These are phyloP conservation scores for Chytriomyces confervae DNA, from an alignment of 192 early-diverging fungal genomes.

Conservation along the genomic window DNA sequence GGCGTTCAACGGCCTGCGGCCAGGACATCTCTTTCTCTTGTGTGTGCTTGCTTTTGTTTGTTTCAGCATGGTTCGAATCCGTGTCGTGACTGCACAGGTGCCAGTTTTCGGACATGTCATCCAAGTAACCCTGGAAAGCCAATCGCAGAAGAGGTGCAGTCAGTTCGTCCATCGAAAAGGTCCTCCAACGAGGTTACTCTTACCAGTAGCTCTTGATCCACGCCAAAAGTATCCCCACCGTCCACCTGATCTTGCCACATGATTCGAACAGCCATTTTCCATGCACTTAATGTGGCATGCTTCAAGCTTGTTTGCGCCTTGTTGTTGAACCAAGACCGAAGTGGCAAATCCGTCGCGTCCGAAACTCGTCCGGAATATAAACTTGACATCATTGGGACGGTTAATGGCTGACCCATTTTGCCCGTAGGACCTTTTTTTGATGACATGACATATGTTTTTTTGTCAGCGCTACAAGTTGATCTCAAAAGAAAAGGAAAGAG, in stretches of 20 bases:
- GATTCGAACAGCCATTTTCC: slow-evolving; percentile 23
- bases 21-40: slow-evolving; percentile 12
- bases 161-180: too few species aligned
- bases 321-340: slow-evolving; percentile 16
- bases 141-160: neutral
- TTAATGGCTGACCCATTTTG: neutral
- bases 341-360: neutral
- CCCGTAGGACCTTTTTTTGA: neutral
- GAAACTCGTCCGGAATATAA: slow-evolving; percentile 24
- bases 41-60: too few species aligned
- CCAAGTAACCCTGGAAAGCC: slow-evolving; percentile 9
- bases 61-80: too few species aligned
- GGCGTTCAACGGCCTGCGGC: slow-evolving; percentile 17
- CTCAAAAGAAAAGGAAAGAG: neutral
- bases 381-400: neutral
- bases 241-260: slow-evolving; percentile 34
- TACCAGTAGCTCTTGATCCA: slow-evolving; percentile 18
- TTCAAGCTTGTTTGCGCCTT: neutral
- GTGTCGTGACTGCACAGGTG: neutral
- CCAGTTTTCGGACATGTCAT: slow-evolving; percentile 32
- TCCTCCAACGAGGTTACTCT: neutral
- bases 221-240: neutral
- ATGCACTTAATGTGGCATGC: neutral
- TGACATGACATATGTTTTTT: neutral
- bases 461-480: neutral